phyloP scores from a whole-genome alignment of 495 filamentous ascomycete genomes.

The Talaromyces liani region DNA sequence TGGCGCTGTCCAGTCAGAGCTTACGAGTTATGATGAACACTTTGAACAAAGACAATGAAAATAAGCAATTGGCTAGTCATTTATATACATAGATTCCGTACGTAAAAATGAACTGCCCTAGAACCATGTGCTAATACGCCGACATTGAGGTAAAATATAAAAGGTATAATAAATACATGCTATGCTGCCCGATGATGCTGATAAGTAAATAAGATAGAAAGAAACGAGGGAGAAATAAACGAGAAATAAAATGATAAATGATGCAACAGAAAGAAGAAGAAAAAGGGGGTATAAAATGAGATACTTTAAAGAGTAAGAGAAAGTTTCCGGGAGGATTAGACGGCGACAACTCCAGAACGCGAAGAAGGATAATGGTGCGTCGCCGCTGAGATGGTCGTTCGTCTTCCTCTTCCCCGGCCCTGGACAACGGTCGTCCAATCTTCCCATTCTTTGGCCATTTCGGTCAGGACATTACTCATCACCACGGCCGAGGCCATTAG shows the following conservation, averaged over 20 bases:
- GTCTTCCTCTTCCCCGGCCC: slow-evolving; percentile 29
- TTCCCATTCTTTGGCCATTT: slow-evolving; percentile 92
- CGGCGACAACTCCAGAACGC: not conserved
- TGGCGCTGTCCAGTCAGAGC: too few species aligned
- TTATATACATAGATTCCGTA: too few species aligned
- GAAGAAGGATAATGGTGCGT: not conserved
- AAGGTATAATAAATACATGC: too few species aligned
- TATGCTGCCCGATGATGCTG: too few species aligned
- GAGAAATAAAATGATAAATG: not conserved
- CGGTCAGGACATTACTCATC: slow-evolving; percentile 87
- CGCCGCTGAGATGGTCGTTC: not conserved
- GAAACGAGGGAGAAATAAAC: not conserved
- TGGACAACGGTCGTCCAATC: slow-evolving; percentile 71
- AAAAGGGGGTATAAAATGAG: not conserved
- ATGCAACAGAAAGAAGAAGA: not conserved
- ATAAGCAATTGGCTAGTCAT: too few species aligned
- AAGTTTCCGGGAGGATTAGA: not conserved
- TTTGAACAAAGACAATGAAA: too few species aligned
- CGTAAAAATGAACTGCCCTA: too few species aligned
- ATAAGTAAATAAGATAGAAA: not conserved
- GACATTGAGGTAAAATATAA: too few species aligned
- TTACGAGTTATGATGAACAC: too few species aligned
- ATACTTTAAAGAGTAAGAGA: not conserved
- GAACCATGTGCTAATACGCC: too few species aligned
- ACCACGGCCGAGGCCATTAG: slow-evolving; percentile 91